These are phyloP conservation scores for Euphorbia lathyris DNA, from an alignment of 345 rosid genomes.

Conservation along the genomic window DNA sequence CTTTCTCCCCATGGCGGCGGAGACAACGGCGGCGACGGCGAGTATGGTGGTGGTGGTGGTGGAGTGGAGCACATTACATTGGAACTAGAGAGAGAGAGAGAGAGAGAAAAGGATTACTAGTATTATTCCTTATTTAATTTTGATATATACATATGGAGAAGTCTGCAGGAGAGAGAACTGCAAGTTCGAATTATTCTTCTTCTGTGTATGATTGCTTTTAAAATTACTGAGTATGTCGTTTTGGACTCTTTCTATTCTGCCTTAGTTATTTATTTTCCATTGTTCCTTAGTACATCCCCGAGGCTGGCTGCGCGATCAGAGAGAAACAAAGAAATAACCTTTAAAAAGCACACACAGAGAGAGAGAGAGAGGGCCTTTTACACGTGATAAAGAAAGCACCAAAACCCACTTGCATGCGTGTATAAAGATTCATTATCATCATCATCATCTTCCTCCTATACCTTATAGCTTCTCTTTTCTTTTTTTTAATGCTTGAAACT, in stretches of 20 bases:
- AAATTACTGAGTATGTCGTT: neutral
- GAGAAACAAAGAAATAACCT: no score
- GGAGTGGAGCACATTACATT: constrained; percentile 3
- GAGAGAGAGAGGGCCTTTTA: constrained; percentile 37
- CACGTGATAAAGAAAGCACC: constrained; percentile 95
- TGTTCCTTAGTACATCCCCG: constrained; percentile 29
- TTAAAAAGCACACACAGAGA: no score
- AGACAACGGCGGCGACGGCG: neutral
- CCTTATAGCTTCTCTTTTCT: constrained; percentile 1
- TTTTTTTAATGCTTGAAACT: neutral
- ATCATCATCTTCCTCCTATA: constrained; percentile 34
- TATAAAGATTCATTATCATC: constrained; percentile 59
- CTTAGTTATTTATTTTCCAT: neutral
- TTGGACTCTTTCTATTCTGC: constrained; percentile 22
- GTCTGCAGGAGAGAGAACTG: constrained; percentile 55
- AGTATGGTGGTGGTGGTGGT: neutral
- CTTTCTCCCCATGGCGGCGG: neutral
- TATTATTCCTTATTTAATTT: no score
- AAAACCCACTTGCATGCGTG: constrained; percentile 98
- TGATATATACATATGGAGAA: constrained; percentile 36
- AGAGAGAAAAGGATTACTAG: no score
- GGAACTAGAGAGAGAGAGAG: constrained; percentile 22
- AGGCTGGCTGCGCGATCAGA: constrained; percentile 34
- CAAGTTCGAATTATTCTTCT: constrained; percentile 81
- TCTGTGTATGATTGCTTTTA: constrained; percentile 57